phyloP scores from a whole-genome alignment of 257 asterid species.

The Gentiana straminea region DNA sequence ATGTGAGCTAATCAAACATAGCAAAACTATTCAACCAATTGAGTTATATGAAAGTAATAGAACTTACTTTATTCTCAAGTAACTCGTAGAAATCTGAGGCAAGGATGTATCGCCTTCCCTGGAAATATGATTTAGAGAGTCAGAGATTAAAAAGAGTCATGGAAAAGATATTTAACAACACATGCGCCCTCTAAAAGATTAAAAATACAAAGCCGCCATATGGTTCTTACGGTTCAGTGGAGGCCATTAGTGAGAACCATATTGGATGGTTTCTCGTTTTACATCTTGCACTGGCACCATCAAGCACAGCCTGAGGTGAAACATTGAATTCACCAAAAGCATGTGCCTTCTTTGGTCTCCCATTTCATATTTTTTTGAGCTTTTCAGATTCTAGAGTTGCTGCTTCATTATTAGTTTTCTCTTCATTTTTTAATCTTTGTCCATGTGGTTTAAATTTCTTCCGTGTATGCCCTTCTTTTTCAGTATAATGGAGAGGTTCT shows the following conservation, averaged over 20 bases:
- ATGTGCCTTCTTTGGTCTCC: constrained; percentile 50
- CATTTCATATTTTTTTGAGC: constrained; percentile 50
- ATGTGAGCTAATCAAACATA: no score
- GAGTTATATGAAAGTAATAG: no score
- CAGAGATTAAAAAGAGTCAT: constrained; percentile 12
- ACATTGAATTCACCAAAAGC: constrained; percentile 41
- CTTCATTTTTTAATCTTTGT: constrained; percentile 53
- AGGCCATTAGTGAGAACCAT: constrained; percentile 82
- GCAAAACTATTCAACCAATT: no score
- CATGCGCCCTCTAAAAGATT: no score
- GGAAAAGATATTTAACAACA: constrained; percentile 3
- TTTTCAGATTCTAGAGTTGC: constrained; percentile 44
- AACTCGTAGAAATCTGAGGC: constrained; percentile 81
- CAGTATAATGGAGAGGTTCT: constrained; percentile 36
- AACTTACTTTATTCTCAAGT: constrained; percentile 77
- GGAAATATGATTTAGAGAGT: constrained; percentile 22
- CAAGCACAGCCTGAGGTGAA: constrained; percentile 60
- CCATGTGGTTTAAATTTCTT: constrained; percentile 53
- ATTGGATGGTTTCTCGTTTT: constrained; percentile 54
- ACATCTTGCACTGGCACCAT: constrained; percentile 37
- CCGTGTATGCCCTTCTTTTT: constrained; percentile 34
- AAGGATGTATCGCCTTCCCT: constrained; percentile 63
- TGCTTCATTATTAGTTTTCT: constrained; percentile 21
- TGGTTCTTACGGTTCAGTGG: constrained; percentile 64
- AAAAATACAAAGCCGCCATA: background rate